Conservation (phyloP, 176 grass and related monocot species). For the Chrysopogon serrulatus region DNA sequence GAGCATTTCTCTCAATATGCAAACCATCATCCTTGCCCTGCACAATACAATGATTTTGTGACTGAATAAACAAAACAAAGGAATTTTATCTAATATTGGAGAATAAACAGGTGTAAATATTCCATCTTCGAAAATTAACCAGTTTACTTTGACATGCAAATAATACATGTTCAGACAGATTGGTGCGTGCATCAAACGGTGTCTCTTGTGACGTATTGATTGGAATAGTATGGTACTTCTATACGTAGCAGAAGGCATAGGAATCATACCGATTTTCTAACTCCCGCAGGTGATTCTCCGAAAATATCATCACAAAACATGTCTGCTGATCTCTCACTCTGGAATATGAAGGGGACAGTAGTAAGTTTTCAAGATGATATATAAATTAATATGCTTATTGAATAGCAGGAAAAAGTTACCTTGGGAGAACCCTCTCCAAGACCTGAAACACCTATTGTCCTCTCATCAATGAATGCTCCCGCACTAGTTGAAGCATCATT, state of each 20-base stretch:
- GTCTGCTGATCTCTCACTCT: conserved; percentile 91
- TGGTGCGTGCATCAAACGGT: neutral
- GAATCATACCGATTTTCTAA: conserved; percentile 68
- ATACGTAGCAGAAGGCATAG: neutral
- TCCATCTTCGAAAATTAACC: neutral
- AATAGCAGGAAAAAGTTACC: conserved; percentile 44
- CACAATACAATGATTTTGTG: neutral
- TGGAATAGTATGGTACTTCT: neutral
- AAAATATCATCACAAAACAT: conserved; percentile 98
- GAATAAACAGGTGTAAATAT: neutral
- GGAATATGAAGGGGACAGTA: conserved; percentile 11
- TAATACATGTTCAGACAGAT: neutral
- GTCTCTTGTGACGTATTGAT: neutral
- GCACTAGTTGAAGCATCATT: conserved; percentile 21
- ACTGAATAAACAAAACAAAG: conserved; percentile 8
- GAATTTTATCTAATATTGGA: neutral
- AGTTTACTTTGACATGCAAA: neutral
- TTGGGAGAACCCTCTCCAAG: conserved; percentile 93
- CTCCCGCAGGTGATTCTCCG: conserved; percentile 82
- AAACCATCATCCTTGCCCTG: conserved; percentile 75
- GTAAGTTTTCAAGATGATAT: conserved; percentile 28
- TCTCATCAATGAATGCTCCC: conserved; percentile 29
- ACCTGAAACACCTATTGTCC: conserved; percentile 33
- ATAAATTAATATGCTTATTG: conserved; percentile 10
- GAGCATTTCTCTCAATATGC: conserved; percentile 61